These are phyloP conservation scores for Lichtheimia hyalospora DNA, from an alignment of 371 early-diverging fungal species.

Conservation along the genomic window DNA sequence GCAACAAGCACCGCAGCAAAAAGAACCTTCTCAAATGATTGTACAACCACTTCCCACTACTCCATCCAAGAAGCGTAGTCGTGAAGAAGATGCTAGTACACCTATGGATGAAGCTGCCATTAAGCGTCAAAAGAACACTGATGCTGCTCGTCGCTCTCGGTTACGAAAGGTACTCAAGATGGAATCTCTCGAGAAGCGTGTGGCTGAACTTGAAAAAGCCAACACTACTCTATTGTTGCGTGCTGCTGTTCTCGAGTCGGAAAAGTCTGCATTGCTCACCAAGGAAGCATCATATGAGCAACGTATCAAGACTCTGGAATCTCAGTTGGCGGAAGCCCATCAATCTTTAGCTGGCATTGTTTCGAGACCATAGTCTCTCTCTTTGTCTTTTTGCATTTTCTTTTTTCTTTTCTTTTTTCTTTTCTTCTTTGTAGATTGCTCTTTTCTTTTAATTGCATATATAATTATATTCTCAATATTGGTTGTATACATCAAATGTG, in stretches of 20 bases:
- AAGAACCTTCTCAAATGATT: too few relatives aligned
- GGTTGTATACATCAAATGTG: too few relatives aligned
- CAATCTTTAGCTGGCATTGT: conserved; percentile 36
- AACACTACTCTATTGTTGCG: conserved; percentile 59
- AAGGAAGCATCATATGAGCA: conserved; percentile 62
- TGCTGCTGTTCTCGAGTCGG: conserved; percentile 69
- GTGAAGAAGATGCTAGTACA: not conserved
- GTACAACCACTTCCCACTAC: not conserved
- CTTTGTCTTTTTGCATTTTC: conserved; percentile 1
- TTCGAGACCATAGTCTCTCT: not conserved
- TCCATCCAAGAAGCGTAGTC: not conserved
- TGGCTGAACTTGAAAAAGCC: conserved; percentile 69
- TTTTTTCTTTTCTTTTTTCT: not conserved
- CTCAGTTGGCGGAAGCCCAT: conserved; percentile 64
- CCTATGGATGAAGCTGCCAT: conserved; percentile 57
- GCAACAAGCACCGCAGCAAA: not conserved
- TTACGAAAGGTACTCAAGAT: conserved; percentile 78
- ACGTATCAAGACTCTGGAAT: conserved; percentile 62
- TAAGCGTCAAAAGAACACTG: conserved; percentile 84
- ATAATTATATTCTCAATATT: not conserved
- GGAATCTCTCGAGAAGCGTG: conserved; percentile 75
- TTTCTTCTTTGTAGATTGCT: not conserved
- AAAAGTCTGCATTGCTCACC: conserved; percentile 49
- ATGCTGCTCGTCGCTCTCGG: conserved; percentile 89
- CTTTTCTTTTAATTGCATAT: not conserved